A percentile compares a stretch with the other conserved stretches of the same genome.
These are phyloP conservation scores for Scutellaria galericulata DNA, from an alignment of 257 asterid genomes.

Conservation along the genomic window DNA sequence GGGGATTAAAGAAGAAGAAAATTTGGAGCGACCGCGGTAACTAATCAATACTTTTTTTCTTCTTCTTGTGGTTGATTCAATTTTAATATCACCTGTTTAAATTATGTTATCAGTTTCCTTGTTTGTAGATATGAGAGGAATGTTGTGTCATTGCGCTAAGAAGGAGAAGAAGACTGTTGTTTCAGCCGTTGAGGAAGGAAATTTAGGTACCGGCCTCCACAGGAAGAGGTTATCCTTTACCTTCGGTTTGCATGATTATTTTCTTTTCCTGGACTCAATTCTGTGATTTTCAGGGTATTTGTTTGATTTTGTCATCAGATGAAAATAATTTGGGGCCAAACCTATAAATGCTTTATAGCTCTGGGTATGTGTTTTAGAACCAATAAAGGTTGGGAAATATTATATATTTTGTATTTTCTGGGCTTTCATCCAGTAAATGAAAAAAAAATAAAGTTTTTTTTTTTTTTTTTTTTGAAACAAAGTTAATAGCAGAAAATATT, in stretches of 20 bases:
- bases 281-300: background rate
- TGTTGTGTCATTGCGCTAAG: slow-evolving; percentile 30
- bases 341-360: no score
- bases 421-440: background rate
- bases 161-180: slow-evolving; percentile 35
- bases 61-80: background rate
- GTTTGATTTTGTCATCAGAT: background rate
- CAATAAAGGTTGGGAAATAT: background rate
- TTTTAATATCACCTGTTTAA: background rate
- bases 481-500: background rate
- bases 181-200: slow-evolving; percentile 47
- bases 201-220: slow-evolving; percentile 31
- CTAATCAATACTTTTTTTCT: background rate
- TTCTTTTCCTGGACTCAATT: slow-evolving; percentile 14
- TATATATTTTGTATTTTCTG: background rate
- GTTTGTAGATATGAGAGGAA: slow-evolving; percentile 30
- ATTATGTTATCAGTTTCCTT: slow-evolving; percentile 33
- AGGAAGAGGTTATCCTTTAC: slow-evolving; percentile 49
- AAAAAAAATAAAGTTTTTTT: background rate
- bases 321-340: background rate
- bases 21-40: slow-evolving; percentile 44
- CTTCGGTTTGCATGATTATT: slow-evolving; percentile 3
- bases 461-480: background rate
- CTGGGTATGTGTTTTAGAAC: no score
- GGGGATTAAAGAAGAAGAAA: slow-evolving; percentile 18